Percentiles rank a stretch among this genome's conserved stretches.
Conservation (phyloP, 2,329 filamentous ascomycete genomes). For the Neopestalotiopsis sp. region DNA sequence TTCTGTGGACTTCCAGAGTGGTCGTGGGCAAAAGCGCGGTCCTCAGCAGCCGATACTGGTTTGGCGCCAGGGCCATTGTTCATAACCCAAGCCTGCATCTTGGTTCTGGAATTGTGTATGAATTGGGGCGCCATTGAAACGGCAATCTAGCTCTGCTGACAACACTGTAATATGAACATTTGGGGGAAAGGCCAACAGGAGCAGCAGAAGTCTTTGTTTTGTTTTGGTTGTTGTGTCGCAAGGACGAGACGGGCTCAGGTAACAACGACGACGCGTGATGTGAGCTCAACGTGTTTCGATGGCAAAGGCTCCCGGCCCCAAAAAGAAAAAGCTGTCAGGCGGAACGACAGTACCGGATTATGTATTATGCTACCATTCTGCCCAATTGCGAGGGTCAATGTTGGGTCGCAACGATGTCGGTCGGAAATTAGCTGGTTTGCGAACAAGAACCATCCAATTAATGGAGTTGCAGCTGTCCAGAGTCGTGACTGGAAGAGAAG, state of each 20-base stretch:
- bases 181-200: not conserved
- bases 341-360: slow-evolving; percentile 31
- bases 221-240: slow-evolving; percentile 7
- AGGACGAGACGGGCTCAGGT: not conserved
- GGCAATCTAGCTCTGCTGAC: slow-evolving; percentile 18
- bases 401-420: slow-evolving; percentile 34
- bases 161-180: slow-evolving; percentile 5
- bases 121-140: slow-evolving; percentile 35
- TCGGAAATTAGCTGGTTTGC: slow-evolving; percentile 22
- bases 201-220: slow-evolving; percentile 2
- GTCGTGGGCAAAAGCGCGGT: slow-evolving; percentile 26
- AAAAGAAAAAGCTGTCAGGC: slow-evolving; percentile 24
- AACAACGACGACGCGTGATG: slow-evolving; percentile 16
- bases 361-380: slow-evolving; percentile 35
- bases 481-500: slow-evolving; percentile 18
- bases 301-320: slow-evolving; percentile 18
- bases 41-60: slow-evolving; percentile 25
- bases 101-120: slow-evolving; percentile 36
- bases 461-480: slow-evolving; percentile 16
- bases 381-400: slow-evolving; percentile 32
- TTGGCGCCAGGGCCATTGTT: slow-evolving; percentile 32
- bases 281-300: slow-evolving; percentile 29
- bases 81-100: slow-evolving; percentile 41
- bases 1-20: slow-evolving; percentile 27
- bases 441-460: slow-evolving; percentile 30